Percentiles rank a stretch among this genome's conserved stretches.
phyloP scores from a whole-genome alignment of 1,284 basidiomycete species.

The Ceratobasidium theobromae region DNA sequence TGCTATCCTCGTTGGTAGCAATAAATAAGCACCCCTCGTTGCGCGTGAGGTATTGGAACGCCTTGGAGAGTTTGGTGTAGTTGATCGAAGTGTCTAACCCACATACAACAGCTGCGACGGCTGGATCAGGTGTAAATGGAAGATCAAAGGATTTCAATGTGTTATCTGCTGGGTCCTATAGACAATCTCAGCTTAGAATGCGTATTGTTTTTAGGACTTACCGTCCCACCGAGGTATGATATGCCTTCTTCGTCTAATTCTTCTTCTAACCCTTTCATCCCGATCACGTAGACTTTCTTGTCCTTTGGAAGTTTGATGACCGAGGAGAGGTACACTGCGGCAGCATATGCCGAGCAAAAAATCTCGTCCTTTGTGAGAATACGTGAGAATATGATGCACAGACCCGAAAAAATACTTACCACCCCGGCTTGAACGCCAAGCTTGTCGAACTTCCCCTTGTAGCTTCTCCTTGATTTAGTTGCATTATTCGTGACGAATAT shows the following conservation, averaged over 20 bases:
- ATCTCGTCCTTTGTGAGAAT: slow-evolving; percentile 74
- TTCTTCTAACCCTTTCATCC: slow-evolving; percentile 89
- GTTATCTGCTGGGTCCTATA: slow-evolving; percentile 79
- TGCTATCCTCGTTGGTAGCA: slow-evolving; percentile 91
- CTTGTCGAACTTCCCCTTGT: slow-evolving; percentile 89
- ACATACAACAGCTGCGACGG: slow-evolving; percentile 87
- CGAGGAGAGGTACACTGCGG: slow-evolving; percentile 89
- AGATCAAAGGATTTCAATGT: slow-evolving; percentile 71
- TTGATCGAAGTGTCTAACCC: slow-evolving; percentile 80
- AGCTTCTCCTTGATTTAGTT: slow-evolving; percentile 84
- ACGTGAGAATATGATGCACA: slow-evolving; percentile 5
- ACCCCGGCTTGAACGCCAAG: slow-evolving; percentile 83
- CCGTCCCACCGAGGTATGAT: slow-evolving; percentile 81
- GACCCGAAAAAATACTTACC: slow-evolving; percentile 54
- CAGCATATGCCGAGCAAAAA: slow-evolving; percentile 92
- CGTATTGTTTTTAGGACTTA: slow-evolving; percentile 45
- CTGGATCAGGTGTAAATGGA: slow-evolving; percentile 70
- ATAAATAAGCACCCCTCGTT: slow-evolving; percentile 85
- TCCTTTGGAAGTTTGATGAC: slow-evolving; percentile 86
- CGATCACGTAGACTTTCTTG: slow-evolving; percentile 96
- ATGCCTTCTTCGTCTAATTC: slow-evolving; percentile 87
- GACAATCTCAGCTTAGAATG: not conserved
- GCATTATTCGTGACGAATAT: slow-evolving; percentile 99
- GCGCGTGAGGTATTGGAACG: slow-evolving; percentile 83
- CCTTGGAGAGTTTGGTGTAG: slow-evolving; percentile 93